A percentile compares a stretch with the other conserved stretches of the same genome.
phyloP scores from a whole-genome alignment of 805 yeast genomes.

The Teunomyces atbi region DNA sequence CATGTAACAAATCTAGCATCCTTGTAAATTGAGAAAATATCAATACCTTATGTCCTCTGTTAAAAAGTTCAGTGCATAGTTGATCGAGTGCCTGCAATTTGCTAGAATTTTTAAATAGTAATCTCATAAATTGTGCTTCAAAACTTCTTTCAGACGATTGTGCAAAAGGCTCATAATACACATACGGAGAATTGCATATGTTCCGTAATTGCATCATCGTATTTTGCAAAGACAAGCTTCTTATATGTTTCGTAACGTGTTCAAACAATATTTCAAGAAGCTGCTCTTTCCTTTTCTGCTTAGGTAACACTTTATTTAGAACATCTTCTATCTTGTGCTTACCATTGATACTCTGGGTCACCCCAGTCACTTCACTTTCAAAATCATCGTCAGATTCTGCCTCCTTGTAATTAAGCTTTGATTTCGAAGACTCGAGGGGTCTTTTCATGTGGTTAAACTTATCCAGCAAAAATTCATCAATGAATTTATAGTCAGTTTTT shows the following conservation, averaged over 20 bases:
- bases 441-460: slow-evolving; percentile 3
- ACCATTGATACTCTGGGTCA: neutral
- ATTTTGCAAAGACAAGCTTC: slow-evolving; percentile 51
- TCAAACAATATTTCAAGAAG: slow-evolving; percentile 14
- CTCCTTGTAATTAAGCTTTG: slow-evolving; percentile 14
- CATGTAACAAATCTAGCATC: slow-evolving; percentile 78
- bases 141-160: slow-evolving; percentile 40
- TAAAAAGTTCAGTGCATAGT: slow-evolving; percentile 51
- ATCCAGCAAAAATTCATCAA: slow-evolving; percentile 40
- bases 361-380: slow-evolving; percentile 7
- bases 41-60: slow-evolving; percentile 62
- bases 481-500: slow-evolving; percentile 18
- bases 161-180: slow-evolving; percentile 72
- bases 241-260: slow-evolving; percentile 24
- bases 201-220: slow-evolving; percentile 80
- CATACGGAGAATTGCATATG: slow-evolving; percentile 81
- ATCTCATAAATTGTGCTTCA: slow-evolving; percentile 28
- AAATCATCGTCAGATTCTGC: slow-evolving; percentile 33
- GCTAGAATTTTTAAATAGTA: slow-evolving; percentile 56
- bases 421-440: neutral
- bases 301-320: neutral
- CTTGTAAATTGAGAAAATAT: slow-evolving; percentile 85
- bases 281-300: slow-evolving; percentile 9
- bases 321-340: neutral
- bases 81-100: slow-evolving; percentile 71